Base-by-base conservation (phyloP, 2,329 filamentous ascomycete genomes). In the Monosporascus ibericus region DNA sequence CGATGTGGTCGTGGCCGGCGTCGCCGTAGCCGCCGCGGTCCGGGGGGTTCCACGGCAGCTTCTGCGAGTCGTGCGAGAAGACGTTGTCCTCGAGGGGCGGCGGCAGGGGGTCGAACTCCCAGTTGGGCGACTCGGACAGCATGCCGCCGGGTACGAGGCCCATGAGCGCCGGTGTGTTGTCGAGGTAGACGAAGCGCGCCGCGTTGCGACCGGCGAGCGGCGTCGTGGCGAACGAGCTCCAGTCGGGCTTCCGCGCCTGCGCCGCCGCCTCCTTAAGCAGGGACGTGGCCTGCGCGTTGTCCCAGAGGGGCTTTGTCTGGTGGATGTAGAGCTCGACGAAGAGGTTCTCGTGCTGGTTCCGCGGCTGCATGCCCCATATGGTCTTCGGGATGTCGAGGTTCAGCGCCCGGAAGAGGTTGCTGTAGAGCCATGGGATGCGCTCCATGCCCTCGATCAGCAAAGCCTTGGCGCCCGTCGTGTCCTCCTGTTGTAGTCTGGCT, bases 241-340 rank as follows among this genome's bases (percentile, higher is more conserved):
- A 61, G 48, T 78, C 68, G 4, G 75, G 71, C 51, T 74, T 74
- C 34, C 67, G 66, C 4, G 81, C 71, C 11, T 78, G 78, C 55
- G 82, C 80, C 44, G 85, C 86, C 17, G 86, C 82, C 61, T 89
- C 84, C 30, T 86, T 78, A 2, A 96, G 79, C 7, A 96, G 71
- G 5, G 76, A 72, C 3, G 79, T 84, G 15, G 82, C 83, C 62
- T 90, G 85, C 1, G 87, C 79, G 4, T 85, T 90, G 65, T 91
- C 91, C 92, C 92, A 96, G 3, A 95, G 73, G 60, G 92, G 88
- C 64, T 91, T 92, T 5, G 87, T 80, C 44, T 87, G 82, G 52
- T 82, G 77, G 27, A 90, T 78, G 65, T 96, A 96, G 2, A 95
- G 77, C 62, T 87, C 83, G 5, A 84, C 83, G 62, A 90, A 81